Base-by-base conservation (phyloP, 2,329 filamentous ascomycete genomes). In the Metarhizium rileyi region DNA sequence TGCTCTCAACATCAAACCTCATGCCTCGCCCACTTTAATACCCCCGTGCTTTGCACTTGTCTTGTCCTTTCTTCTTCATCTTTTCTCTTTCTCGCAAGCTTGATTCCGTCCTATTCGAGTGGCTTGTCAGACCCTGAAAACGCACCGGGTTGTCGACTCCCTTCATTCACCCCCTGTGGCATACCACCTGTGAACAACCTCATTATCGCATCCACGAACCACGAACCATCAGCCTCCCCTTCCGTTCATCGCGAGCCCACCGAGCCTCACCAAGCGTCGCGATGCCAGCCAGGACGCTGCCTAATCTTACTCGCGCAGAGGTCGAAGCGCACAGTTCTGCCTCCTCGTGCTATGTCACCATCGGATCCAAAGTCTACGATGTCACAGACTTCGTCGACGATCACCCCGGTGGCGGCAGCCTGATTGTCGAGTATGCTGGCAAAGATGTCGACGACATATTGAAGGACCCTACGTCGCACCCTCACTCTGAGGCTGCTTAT, bases 301-400 rank as follows among this genome's bases (percentile, higher is more conserved):
- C 91, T 50, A 91, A 85, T 26, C 84, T 97, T 63, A 84, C 87
- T 46, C 77, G 77, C 58, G 80, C 84, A 57, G 87, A 98, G 65
- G 83, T 98, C 62, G 81, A 84, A 66, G 74, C 82, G 58, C 90
- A 95, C 69, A 91, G 87, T 66, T 84, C 80, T 44, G 72, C 73
- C 46, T 80, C 89, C 63, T 95, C 89, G 45, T 97, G 91, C 74
- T 98, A 90, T 74, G 90, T 98, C 59, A 93, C 87, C 3, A 76
- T 96, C 49, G 90, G 89, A 54, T 78, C 79, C 51, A 94, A 91
- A 59, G 91, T 98, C 59, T 98, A 90, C 76, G 91, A 98, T 73
- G 78, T 98, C 55, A 96, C 93, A 52, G 81, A 87, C 50, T 98
- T 98, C 63, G 69, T 96, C 53, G 81, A 90, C 47, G 84, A 90